These are phyloP conservation scores for Aspergillus conjunctus DNA, from an alignment of 495 filamentous ascomycete species.

Conservation along the genomic window DNA sequence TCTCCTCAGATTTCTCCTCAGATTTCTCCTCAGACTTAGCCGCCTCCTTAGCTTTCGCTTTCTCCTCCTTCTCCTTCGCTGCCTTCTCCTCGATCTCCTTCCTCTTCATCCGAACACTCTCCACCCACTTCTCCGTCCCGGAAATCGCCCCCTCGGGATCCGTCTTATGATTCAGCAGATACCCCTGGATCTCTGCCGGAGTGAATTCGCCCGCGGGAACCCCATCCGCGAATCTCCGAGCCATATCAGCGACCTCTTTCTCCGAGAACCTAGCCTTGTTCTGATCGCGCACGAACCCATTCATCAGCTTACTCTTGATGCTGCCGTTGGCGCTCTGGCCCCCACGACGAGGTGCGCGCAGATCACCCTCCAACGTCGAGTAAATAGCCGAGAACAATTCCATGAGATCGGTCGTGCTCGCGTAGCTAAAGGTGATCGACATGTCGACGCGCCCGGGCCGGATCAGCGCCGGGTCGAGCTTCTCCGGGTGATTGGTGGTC, in stretches of 20 bases:
- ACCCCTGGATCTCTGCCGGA: constrained; percentile 79
- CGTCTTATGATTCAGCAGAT: constrained; percentile 67
- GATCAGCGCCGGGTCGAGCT: constrained; percentile 74
- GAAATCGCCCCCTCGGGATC: constrained; percentile 61
- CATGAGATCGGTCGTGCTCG: constrained; percentile 60
- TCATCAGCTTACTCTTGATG: background rate
- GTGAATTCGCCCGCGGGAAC: constrained; percentile 67
- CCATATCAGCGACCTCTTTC: constrained; percentile 41
- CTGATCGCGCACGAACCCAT: background rate
- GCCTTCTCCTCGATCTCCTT: constrained; percentile 12
- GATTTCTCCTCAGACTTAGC: constrained; percentile 7
- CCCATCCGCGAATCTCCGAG: constrained; percentile 58
- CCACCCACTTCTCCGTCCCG: constrained; percentile 59
- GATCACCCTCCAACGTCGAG: constrained; percentile 35
- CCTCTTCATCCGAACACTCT: constrained; percentile 15
- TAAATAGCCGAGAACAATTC: constrained; percentile 78
- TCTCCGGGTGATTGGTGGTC: constrained; percentile 80
- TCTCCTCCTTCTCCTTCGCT: constrained; percentile 17
- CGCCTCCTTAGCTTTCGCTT: background rate
- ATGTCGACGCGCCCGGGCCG: constrained; percentile 79
- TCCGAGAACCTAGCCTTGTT: constrained; percentile 12
- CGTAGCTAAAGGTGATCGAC: constrained; percentile 68
- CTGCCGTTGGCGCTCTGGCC: background rate
- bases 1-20: constrained; percentile 18
- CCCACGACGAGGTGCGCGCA: constrained; percentile 16